These are phyloP conservation scores for Colletotrichum tropicale DNA, from an alignment of 2,329 filamentous ascomycete species.

Conservation along the genomic window DNA sequence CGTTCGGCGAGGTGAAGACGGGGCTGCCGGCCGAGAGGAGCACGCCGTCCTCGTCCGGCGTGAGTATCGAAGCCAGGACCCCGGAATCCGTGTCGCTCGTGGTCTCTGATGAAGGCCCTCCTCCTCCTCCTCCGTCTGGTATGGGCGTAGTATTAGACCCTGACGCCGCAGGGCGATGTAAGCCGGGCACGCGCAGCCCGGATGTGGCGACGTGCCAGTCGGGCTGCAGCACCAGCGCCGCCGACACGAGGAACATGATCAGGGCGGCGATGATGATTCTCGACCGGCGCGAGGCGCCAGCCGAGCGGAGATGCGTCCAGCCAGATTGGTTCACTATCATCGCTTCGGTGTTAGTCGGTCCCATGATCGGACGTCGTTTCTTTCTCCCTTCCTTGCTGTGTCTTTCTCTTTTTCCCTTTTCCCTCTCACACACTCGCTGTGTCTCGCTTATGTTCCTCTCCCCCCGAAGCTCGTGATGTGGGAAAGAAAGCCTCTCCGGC, in stretches of 20 bases:
- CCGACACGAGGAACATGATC: background rate
- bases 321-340: background rate
- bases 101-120: background rate
- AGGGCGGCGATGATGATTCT: background rate
- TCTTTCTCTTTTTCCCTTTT: background rate
- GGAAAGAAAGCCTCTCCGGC: background rate
- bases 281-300: background rate
- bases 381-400: background rate
- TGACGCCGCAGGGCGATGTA: background rate
- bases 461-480: background rate
- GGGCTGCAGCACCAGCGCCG: background rate
- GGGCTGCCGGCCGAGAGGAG: slow-evolving; percentile 4
- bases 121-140: background rate
- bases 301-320: background rate
- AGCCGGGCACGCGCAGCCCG: background rate
- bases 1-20: slow-evolving; percentile 8
- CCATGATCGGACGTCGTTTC: background rate
- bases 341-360: background rate
- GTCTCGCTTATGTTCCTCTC: background rate
- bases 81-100: background rate
- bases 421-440: background rate
- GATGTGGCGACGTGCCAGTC: background rate
- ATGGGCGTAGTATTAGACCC: background rate
- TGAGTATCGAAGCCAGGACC: background rate
- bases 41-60: slow-evolving; percentile 1